A percentile compares a stretch with the other conserved stretches of the same genome.
Conservation (phyloP, 2,329 filamentous ascomycete species). For the Penicillium vulpinum region DNA sequence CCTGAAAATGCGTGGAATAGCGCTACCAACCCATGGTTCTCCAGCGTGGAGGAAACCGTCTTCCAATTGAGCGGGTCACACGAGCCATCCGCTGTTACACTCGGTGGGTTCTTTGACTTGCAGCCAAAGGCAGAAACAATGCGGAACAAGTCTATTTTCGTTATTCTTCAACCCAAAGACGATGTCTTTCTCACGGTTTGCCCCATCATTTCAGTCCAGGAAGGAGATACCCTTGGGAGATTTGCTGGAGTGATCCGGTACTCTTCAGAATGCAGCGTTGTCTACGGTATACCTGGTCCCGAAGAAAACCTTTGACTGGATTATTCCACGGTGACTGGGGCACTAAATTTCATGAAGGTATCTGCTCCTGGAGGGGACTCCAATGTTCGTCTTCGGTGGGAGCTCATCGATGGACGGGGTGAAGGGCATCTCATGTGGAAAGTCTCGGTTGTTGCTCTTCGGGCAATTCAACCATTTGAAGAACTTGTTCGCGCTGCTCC, state of each 20-base stretch:
- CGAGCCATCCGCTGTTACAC: background rate
- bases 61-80: conserved; percentile 12
- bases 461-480: conserved; percentile 1
- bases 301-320: conserved; percentile 10
- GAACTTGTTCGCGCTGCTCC: conserved; percentile 1
- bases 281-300: conserved; percentile 6
- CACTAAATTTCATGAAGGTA: conserved; percentile 1
- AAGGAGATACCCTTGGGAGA: background rate
- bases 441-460: conserved; percentile 1
- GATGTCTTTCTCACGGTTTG: conserved; percentile 6
- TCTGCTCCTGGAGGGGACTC: background rate
- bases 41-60: conserved; percentile 6
- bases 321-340: conserved; percentile 7
- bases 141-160: conserved; percentile 17
- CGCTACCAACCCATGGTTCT: conserved; percentile 14
- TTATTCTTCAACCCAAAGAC: conserved; percentile 11
- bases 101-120: conserved; percentile 13
- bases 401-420: background rate
- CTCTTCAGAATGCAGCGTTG: background rate
- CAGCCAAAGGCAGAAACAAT: conserved; percentile 2
- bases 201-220: conserved; percentile 14
- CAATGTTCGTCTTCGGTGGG: conserved; percentile 5
- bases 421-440: background rate
- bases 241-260: conserved; percentile 3
- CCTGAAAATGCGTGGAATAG: conserved; percentile 10